phyloP scores from a whole-genome alignment of 371 early-diverging fungal species.

The Actinomucor elegans region DNA sequence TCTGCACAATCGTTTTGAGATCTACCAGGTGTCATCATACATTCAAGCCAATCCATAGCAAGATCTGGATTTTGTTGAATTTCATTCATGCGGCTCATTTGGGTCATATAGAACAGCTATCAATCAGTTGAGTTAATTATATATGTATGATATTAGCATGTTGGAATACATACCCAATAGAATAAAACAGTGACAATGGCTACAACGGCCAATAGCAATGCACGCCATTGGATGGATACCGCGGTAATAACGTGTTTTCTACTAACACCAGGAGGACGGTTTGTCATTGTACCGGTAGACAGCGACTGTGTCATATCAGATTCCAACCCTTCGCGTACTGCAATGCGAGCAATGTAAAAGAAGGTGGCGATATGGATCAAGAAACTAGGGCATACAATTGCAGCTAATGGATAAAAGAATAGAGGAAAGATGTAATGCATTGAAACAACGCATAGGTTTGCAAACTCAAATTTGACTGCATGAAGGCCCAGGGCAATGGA shows the following conservation, averaged over 20 bases:
- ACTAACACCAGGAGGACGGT: slow-evolving; percentile 35
- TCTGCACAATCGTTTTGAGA: slow-evolving; percentile 44
- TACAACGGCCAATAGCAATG: slow-evolving; percentile 57
- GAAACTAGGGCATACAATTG: slow-evolving; percentile 59
- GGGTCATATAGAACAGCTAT: slow-evolving; percentile 54
- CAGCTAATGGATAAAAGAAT: slow-evolving; percentile 66
- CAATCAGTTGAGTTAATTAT: not conserved
- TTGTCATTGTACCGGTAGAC: slow-evolving; percentile 30
- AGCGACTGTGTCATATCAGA: slow-evolving; percentile 54
- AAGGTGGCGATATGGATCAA: slow-evolving; percentile 63
- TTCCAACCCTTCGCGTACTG: slow-evolving; percentile 45
- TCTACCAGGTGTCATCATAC: slow-evolving; percentile 44
- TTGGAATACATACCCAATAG: slow-evolving; percentile 44
- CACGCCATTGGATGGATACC: slow-evolving; percentile 72
- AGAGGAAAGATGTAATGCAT: slow-evolving; percentile 51
- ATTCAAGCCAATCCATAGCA: slow-evolving; percentile 46
- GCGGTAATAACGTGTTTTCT: slow-evolving; percentile 60
- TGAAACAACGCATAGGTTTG: slow-evolving; percentile 59
- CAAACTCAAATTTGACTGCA: slow-evolving; percentile 61
- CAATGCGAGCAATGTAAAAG: slow-evolving; percentile 60
- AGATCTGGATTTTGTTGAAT: slow-evolving; percentile 23
- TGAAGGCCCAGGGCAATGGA: slow-evolving; percentile 49
- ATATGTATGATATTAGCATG: not conserved
- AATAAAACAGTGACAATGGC: slow-evolving; percentile 52
- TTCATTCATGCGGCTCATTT: slow-evolving; percentile 42